Conservation (phyloP, 225 moss, liverwort and hornwort species). For the Climacium dendroides region DNA sequence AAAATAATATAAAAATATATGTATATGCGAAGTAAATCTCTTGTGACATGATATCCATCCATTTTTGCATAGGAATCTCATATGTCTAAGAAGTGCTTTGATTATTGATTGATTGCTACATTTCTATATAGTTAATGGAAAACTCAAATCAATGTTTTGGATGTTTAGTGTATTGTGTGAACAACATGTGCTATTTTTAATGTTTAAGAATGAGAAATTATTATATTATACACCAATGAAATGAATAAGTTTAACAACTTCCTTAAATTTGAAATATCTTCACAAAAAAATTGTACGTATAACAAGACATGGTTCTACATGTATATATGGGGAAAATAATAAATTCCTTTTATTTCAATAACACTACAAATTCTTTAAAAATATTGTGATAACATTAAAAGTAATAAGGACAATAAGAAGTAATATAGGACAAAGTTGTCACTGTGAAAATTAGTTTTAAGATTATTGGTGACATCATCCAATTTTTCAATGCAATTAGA, state of each 20-base stretch:
- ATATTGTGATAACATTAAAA: not conserved
- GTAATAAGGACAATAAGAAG: not conserved
- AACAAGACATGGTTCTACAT: not conserved
- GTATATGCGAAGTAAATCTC: not conserved
- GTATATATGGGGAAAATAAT: too few relatives aligned
- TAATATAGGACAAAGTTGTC: not conserved
- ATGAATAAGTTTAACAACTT: not conserved
- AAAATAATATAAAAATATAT: not conserved
- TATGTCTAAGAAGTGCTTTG: not conserved
- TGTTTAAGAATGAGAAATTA: too few relatives aligned
- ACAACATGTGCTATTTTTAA: not conserved
- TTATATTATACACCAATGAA: not conserved
- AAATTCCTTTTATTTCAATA: not conserved
- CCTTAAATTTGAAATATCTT: not conserved
- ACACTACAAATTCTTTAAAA: rapidly evolving
- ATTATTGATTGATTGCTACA: not conserved
- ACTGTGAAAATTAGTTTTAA: not conserved
- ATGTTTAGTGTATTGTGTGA: not conserved
- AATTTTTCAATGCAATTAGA: not conserved
- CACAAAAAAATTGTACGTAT: too few relatives aligned
- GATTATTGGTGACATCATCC: too few relatives aligned
- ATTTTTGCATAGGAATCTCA: not conserved
- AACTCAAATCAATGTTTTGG: too few relatives aligned
- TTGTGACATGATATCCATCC: not conserved
- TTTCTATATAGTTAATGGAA: not conserved